Conservation (phyloP, 192 early-diverging fungal species). For the Jimgerdemannia flammicorona region DNA sequence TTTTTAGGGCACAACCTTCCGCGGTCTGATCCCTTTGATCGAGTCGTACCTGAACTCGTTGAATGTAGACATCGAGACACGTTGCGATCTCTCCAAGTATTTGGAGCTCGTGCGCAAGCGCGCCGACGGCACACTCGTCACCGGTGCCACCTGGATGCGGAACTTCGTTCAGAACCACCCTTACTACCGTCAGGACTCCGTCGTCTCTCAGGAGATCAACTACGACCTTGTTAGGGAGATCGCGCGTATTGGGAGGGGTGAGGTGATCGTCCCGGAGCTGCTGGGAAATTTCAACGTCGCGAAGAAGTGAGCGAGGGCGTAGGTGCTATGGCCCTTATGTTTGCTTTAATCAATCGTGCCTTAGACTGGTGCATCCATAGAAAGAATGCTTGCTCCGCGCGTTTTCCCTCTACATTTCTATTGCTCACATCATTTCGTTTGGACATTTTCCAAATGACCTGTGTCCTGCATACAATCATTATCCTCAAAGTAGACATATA, state of each 20-base stretch:
- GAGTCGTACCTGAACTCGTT: constrained; percentile 79
- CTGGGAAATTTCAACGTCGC: constrained; percentile 27
- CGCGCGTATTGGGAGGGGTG: constrained; percentile 52
- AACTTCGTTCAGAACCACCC: constrained; percentile 84
- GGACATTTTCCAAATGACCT: too few species aligned
- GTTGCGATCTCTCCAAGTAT: constrained; percentile 67
- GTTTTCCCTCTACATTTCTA: too few species aligned
- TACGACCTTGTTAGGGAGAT: constrained; percentile 76
- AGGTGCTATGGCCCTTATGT: too few species aligned
- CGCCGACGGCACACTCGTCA: constrained; percentile 81
- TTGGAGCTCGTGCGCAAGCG: constrained; percentile 73
- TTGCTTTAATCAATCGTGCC: too few species aligned
- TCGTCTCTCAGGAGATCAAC: constrained; percentile 78
- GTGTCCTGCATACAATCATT: too few species aligned
- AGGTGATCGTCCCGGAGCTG: constrained; percentile 44
- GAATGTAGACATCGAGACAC: constrained; percentile 65
- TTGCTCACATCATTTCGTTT: too few species aligned
- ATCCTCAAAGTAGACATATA: too few species aligned
- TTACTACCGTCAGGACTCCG: constrained; percentile 86
- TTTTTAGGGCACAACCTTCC: constrained; percentile 53
- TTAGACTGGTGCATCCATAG: too few species aligned
- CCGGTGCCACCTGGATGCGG: constrained; percentile 87
- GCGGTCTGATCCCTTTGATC: constrained; percentile 82
- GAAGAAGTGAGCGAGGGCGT: too few species aligned
- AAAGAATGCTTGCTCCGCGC: too few species aligned